Evolutionary conservation across 495 filamentous ascomycete genomes (phyloP).

Genomic region (Xylaria intraflava): DNA sequence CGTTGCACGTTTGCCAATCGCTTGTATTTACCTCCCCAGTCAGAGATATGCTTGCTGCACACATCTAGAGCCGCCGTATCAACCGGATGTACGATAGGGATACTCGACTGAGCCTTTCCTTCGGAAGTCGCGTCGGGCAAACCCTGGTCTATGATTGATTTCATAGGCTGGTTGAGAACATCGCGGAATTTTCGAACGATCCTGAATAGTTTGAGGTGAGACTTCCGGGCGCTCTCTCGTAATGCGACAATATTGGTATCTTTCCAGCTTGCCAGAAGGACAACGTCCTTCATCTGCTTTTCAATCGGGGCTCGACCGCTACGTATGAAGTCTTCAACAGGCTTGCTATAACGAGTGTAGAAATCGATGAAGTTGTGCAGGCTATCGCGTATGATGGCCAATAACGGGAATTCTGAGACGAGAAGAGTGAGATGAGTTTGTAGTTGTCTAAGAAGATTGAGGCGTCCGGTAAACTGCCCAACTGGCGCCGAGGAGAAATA

Average conservation of each 20-base stretch:
- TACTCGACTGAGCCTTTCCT: constrained; percentile 9
- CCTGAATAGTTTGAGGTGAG: constrained; percentile 87
- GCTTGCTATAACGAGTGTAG: constrained; percentile 59
- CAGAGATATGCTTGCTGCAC: constrained; percentile 45
- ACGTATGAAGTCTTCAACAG: constrained; percentile 54
- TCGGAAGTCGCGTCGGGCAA: constrained; percentile 47
- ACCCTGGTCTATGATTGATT: constrained; percentile 55
- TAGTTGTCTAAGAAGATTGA: constrained; percentile 68
- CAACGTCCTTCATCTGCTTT: constrained; percentile 79
- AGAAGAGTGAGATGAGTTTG: constrained; percentile 55
- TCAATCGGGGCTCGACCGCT: constrained; percentile 63
- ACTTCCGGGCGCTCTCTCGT: constrained; percentile 77
- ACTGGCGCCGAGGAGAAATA: constrained; percentile 70
- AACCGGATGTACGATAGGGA: constrained; percentile 8
- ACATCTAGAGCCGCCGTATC: constrained; percentile 42
- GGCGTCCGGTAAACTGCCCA: constrained; percentile 70
- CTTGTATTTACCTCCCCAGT: constrained; percentile 57
- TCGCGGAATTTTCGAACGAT: constrained; percentile 81
- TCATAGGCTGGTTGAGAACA: constrained; percentile 64
- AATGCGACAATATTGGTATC: constrained; percentile 89
- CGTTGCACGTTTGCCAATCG: constrained; percentile 62
- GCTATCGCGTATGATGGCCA: constrained; percentile 51
- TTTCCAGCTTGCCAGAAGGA: constrained; percentile 89
- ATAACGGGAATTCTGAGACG: constrained; percentile 43
- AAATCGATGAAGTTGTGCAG: constrained; percentile 71